Evolutionary conservation across 768 basidiomycete genomes (phyloP), one percentile per base, ranked within the genome.

Genomic region (Omphalotus guepiniiformis): DNA sequence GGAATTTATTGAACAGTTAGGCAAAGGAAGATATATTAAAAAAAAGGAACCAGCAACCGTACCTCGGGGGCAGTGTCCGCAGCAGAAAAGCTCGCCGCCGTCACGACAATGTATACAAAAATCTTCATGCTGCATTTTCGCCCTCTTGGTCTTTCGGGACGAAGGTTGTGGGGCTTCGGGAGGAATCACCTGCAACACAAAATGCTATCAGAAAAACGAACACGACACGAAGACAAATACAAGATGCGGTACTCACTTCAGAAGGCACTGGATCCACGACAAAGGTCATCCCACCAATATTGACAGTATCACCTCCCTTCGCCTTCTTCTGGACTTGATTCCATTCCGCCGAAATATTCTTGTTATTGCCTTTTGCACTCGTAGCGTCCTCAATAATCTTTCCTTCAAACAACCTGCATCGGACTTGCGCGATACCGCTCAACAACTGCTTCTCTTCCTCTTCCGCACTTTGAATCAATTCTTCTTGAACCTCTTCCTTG

Each of bases 51-150:
- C 27, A 22, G 25, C 28, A 23, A 27, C 53, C 66, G 16, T 51
- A 79, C 80, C 79, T 63, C 81, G 69, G 36, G 82, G 82, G 57
- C 82, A 83, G 15, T 50, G 42, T 7, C 48, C 27, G 55, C 82
- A 83, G 12, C 72, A 43, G 32, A 73, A 59, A 6, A 83, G 53
- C 37, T 78, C 70, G 0, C 82, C 80, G 1, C 81, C 82, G 42
- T 83, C 82, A 26, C 75, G 67, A 58, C 82, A 83, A 48, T 71
- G 63, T 28, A 76, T 71, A 58, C 82, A 83, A 64, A 69, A 80
- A 50, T 83, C 80, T 56, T 83, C 78, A 23, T 66, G 73, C 3
- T 76, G 79, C 45, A 68, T 74, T 57, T 66, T 65, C 19, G 43
- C 51, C 58, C 48, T 64, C 30, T 57, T 55, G n/a, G 58, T 57